Percentiles rank a stretch among this genome's conserved stretches.
phyloP scores from a whole-genome alignment of 805 yeast genomes.

The Candida coleopterorum region DNA sequence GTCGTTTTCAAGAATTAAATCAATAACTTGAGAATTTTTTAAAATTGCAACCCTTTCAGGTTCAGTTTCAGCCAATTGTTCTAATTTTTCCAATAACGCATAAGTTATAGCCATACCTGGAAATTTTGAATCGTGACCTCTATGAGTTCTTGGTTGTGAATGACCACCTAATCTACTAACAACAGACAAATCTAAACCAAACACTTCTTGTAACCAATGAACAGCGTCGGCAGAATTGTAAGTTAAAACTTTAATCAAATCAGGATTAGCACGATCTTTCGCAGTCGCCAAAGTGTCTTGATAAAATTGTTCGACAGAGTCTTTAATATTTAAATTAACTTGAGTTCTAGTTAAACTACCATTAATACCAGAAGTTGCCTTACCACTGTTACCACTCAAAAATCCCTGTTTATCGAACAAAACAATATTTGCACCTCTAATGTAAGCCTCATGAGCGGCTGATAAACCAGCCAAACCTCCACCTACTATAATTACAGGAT shows the following conservation, averaged over 20 bases:
- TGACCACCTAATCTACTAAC: constrained; percentile 84
- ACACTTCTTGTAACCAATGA: constrained; percentile 64
- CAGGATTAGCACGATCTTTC: constrained; percentile 52
- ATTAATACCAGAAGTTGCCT: constrained; percentile 65
- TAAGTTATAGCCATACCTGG: constrained; percentile 67
- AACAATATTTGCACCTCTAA: constrained; percentile 49
- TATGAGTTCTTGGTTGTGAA: constrained; percentile 73
- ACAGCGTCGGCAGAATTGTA: constrained; percentile 62
- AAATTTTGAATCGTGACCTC: constrained; percentile 63
- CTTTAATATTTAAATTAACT: constrained; percentile 42
- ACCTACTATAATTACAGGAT: constrained; percentile 52
- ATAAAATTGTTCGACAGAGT: constrained; percentile 55
- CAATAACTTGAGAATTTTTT: constrained; percentile 39
- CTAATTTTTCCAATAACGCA: constrained; percentile 46
- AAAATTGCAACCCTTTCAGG: constrained; percentile 40
- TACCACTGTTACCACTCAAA: constrained; percentile 61
- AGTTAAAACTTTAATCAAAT: constrained; percentile 55
- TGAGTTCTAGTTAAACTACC: constrained; percentile 72
- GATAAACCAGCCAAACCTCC: constrained; percentile 63
- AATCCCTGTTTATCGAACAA: constrained; percentile 57
- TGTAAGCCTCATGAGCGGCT: constrained; percentile 54
- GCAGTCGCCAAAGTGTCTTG: constrained; percentile 68
- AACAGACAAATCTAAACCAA: constrained; percentile 57
- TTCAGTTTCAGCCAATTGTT: constrained; percentile 39
- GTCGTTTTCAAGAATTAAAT: constrained; percentile 31